Conservation (phyloP, 1,284 basidiomycete species). For the Chiua sp. region DNA sequence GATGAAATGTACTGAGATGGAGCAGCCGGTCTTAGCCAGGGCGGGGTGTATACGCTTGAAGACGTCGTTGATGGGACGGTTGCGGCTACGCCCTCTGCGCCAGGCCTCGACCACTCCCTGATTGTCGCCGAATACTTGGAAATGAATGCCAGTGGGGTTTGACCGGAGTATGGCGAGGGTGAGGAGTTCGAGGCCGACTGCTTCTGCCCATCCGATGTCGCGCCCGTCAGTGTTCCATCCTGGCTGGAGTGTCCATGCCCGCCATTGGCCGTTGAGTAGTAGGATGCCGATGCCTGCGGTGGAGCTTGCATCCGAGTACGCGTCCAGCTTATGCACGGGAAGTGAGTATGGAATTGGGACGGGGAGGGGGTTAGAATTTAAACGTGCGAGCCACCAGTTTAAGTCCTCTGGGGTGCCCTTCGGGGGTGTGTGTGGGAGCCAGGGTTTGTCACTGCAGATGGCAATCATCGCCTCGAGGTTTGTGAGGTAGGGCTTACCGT, state of each 20-base stretch:
- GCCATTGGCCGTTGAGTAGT: slow-evolving; percentile 1
- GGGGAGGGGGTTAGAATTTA: not conserved
- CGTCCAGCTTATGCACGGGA: not conserved
- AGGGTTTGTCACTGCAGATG: not conserved
- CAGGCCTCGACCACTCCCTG: slow-evolving; percentile 45
- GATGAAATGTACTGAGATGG: not conserved
- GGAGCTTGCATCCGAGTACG: slow-evolving; percentile 12
- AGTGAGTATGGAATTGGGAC: not conserved
- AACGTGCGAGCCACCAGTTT: not conserved
- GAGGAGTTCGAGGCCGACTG: slow-evolving; percentile 30
- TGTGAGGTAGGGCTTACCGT: not conserved
- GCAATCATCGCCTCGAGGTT: slow-evolving; percentile 1
- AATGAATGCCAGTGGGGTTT: not conserved
- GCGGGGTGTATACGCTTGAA: slow-evolving; percentile 28
- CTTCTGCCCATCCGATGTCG: slow-evolving; percentile 24
- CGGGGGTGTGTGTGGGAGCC: not conserved
- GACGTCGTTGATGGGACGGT: slow-evolving; percentile 24
- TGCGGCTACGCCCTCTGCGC: slow-evolving; percentile 42
- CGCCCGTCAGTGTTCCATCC: not conserved
- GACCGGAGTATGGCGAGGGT: slow-evolving; percentile 6
- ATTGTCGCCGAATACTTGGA: slow-evolving; percentile 43
- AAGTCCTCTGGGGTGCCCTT: not conserved
- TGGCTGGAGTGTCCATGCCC: not conserved
- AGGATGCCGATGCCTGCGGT: slow-evolving; percentile 5
- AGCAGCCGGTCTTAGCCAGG: not conserved